Base-by-base conservation (phyloP, 176 grass and related monocot genomes). In the Elaeis guineensis region DNA sequence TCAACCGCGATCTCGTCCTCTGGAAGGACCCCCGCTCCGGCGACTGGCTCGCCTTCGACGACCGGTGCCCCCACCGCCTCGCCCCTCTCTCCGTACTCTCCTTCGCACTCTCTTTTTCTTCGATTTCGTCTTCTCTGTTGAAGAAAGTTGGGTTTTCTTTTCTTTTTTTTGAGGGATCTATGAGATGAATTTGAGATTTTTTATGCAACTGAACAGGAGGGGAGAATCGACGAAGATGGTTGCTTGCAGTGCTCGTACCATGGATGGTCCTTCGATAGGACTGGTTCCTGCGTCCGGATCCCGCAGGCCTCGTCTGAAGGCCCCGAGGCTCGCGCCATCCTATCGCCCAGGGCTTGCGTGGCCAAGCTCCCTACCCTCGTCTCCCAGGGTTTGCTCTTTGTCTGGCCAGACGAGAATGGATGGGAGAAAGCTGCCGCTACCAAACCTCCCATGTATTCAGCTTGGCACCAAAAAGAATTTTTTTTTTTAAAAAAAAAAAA, bases 211-310 rank as follows among this genome's bases (percentile, higher is more conserved):
- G 14, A 50, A 70, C 64, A 95, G 93, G 93, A 97, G 48, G 93
- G 93, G 18, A 64, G 93, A 74, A 92, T 97, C 20, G 93, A 97
- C 56, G 93, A 97, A 56, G 91, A 69, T 16, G 93, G 93, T 35
- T 89, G 84, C 78, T 72, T 97, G 84, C 87, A 97, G 81, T 97
- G 87, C 62, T 97, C 87, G 17, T 97, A 97, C 57, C 92, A 97
- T 7, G 92, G 92, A 5, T 97, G 92, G 92, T 85, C 92, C 21
- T 97, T 97, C 24, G 75, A 84, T 25, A 81, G 87, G 54, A 62
- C 78, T 12, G 87, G 92, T 12, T 78, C 84, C 54, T 97, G 92
- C 70, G 81, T 75, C 26, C 75, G 21, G 73, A 97, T 97, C 73
- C 92, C 92, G 50, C 87, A 97, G 81, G 92, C 92, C 5, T 54